These are phyloP conservation scores for Sporobolomyces phaffii DNA, from an alignment of 768 basidiomycete genomes.

Conservation along the genomic window DNA sequence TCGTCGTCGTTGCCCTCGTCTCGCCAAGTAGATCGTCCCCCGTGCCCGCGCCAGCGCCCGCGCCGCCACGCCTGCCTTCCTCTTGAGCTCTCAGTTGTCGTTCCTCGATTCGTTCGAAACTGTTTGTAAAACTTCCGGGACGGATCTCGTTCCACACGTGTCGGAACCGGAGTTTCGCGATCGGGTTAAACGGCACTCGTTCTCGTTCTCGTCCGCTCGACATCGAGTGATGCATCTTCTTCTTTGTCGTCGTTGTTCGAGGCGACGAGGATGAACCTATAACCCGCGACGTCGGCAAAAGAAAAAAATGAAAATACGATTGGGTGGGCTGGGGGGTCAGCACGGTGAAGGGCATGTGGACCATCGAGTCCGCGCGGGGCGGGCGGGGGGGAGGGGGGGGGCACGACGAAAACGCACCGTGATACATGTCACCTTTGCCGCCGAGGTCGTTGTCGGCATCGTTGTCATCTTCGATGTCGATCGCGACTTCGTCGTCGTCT, in stretches of 20 bases:
- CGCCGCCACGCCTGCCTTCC: not conserved
- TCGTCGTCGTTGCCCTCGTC: too few species aligned
- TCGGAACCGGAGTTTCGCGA: not conserved
- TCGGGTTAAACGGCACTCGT: not conserved
- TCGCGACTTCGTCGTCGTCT: not conserved
- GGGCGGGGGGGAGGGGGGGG: too few species aligned
- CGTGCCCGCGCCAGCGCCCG: not conserved
- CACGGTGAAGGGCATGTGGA: too few species aligned
- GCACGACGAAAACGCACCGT: too few species aligned
- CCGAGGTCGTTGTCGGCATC: not conserved
- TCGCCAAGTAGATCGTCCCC: not conserved
- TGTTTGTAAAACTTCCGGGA: not conserved
- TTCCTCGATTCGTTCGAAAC: not conserved
- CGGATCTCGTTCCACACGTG: constrained; percentile 10
- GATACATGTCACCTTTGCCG: too few species aligned
- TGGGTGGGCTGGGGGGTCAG: too few species aligned
- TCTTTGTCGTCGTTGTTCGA: not conserved
- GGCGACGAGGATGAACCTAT: too few species aligned
- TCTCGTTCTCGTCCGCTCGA: not conserved
- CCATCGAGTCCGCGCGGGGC: too few species aligned
- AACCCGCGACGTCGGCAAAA: too few species aligned
- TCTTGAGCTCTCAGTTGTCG: not conserved
- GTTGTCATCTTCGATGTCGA: too few species aligned
- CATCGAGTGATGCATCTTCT: not conserved
- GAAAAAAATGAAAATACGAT: too few species aligned